phyloP scores from a whole-genome alignment of 495 filamentous ascomycete genomes.

The Cercophora newfieldiana region DNA sequence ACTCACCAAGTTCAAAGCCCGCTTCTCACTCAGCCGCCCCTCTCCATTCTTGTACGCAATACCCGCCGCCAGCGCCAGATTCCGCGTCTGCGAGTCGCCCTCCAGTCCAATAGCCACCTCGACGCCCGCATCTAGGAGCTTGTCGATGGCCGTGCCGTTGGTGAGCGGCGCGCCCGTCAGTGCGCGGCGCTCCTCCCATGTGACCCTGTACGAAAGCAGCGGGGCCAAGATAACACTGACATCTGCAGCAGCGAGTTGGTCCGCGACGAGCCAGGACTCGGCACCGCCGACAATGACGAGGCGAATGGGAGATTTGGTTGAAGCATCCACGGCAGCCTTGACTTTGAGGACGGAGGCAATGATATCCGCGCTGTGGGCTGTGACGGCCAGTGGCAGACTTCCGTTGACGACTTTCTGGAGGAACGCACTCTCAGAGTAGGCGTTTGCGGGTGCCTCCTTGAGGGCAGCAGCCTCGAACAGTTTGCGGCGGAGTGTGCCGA shows the following conservation, averaged over 20 bases:
- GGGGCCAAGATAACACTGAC: conserved; percentile 54
- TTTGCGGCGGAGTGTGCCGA: conserved; percentile 42
- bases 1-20: conserved; percentile 41
- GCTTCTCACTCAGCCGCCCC: conserved; percentile 47
- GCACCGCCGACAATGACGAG: conserved; percentile 51
- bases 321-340: conserved; percentile 37
- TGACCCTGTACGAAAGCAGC: conserved; percentile 39
- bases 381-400: conserved; percentile 40
- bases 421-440: conserved; percentile 41
- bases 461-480: conserved; percentile 38
- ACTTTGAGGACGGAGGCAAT: conserved; percentile 45
- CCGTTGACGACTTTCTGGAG: conserved; percentile 42
- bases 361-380: conserved; percentile 46
- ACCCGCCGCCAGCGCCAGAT: conserved; percentile 50
- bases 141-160: conserved; percentile 51
- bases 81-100: conserved; percentile 52
- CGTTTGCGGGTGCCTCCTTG: conserved; percentile 30
- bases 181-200: conserved; percentile 50
- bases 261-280: conserved; percentile 50
- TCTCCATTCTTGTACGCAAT: conserved; percentile 51
- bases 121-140: conserved; percentile 48
- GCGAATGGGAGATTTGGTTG: conserved; percentile 28
- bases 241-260: conserved; percentile 44
- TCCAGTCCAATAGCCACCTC: conserved; percentile 45
- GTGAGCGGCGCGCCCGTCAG: conserved; percentile 54